Evolutionary conservation across 108 stramenopile species (phyloP).

Genomic region (Nitzschia sp.): DNA sequence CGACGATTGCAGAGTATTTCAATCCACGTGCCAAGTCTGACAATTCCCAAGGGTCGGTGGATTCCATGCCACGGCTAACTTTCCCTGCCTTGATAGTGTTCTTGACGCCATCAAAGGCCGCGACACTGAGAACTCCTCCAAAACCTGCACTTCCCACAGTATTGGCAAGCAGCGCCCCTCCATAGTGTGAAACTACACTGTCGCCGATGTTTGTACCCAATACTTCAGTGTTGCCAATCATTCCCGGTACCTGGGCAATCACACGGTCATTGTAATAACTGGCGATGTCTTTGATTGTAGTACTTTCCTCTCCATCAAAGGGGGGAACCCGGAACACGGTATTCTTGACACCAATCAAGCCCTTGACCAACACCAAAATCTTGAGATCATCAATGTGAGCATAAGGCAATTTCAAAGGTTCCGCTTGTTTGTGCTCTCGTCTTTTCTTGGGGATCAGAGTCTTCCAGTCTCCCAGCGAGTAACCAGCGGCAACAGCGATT

Average conservation of each 20-base stretch:
- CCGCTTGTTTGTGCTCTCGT: not conserved
- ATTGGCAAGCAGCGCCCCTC: not conserved
- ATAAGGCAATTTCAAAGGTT: not conserved
- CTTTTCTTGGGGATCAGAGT: not conserved
- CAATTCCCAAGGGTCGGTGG: not conserved
- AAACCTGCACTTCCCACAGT: not conserved
- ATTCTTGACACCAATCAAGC: not conserved
- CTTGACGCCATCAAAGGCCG: slow-evolving; percentile 8
- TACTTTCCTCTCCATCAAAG: slow-evolving; percentile 2
- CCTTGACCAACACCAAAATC: not conserved
- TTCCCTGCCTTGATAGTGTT: slow-evolving; percentile 4
- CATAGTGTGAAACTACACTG: not conserved
- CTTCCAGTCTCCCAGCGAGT: not conserved
- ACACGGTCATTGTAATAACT: not conserved
- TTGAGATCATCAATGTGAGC: slow-evolving; percentile 1
- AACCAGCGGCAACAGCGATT: not conserved
- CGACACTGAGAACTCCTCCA: slow-evolving; percentile 5
- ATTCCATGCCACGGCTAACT: not conserved
- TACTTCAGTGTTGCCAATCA: slow-evolving; percentile 2
- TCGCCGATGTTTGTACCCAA: not conserved
- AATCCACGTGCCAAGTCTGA: not conserved
- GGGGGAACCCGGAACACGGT: not conserved
- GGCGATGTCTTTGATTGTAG: not conserved
- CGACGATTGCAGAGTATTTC: not conserved
- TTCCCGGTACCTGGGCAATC: not conserved